Evolutionary conservation across 345 rosid species (phyloP), one percentile per base, ranked within the genome.

Genomic region (Populus euphratica): DNA sequence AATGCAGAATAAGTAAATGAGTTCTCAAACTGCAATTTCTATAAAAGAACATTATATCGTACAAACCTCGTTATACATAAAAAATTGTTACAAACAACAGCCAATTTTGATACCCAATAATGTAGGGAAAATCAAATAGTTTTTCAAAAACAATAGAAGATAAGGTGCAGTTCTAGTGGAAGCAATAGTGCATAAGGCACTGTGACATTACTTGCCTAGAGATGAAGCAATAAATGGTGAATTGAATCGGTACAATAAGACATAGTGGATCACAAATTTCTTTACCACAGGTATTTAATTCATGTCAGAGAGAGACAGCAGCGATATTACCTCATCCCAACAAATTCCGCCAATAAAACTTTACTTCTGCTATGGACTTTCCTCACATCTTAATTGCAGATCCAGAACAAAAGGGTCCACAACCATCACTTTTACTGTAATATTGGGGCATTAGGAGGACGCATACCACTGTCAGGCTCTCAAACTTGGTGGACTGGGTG

Each of bases 81-180:
- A 76, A 76, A 23, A 41, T 54, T 52, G 73, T 76, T 56, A 76
- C 68, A 69, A 39, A 27, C 41, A 52, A 52, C 7, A 67, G 18
- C 66, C 61, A 65, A 54, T 23, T 21, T 54, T 35, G 17, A 43
- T 62, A 63, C 66, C 62, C 31, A 44, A 62, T 38, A 13, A 5
- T 54, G 31, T 17, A 39, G 20, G 44, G 12, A 25, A 71, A 35
- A 70, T 71, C 59, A 50, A 14, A 76, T 75, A 9, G 12, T 17
- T 12, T 29, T 21, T 29, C 35, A 5, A 38, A 62, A 12, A 70
- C 25, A 41, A 9, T 31, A 33, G 29, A 25, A 52, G 36, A 21
- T 5, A 17, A 31, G 12, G 7, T 74, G 10, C 20, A 74, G 36
- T 65, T 63, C 41, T 74, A 56, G 41, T 43, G 70, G 69, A 62